phyloP scores from a whole-genome alignment of 805 yeast species.

The Candida endomychidarum region DNA sequence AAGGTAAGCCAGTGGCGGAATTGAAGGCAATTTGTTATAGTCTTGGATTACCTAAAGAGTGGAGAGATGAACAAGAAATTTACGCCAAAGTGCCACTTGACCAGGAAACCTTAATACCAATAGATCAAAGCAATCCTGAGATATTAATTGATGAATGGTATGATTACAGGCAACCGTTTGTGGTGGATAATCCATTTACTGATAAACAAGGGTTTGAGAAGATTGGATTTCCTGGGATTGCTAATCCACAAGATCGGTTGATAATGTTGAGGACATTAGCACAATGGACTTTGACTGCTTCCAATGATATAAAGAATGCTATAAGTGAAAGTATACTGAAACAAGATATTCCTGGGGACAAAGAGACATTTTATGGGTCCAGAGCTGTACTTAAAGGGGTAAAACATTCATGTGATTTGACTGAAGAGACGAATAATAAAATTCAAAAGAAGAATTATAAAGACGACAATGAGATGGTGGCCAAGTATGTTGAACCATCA shows the following conservation, averaged over 20 bases:
- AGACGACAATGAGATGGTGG: constrained; percentile 19
- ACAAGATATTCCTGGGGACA: constrained; percentile 40
- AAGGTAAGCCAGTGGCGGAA: constrained; percentile 33
- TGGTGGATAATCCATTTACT: constrained; percentile 20
- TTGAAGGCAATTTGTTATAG: constrained; percentile 25
- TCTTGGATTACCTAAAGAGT: constrained; percentile 40
- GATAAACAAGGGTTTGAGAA: constrained; percentile 28
- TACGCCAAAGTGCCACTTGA: constrained; percentile 12
- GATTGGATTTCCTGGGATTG: constrained; percentile 32
- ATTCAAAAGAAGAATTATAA: constrained; percentile 25
- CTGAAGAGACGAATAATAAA: constrained; percentile 31
- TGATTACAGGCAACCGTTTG: constrained; percentile 7
- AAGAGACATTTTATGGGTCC: constrained; percentile 36
- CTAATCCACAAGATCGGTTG: constrained; percentile 33
- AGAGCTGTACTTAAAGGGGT: constrained; percentile 38
- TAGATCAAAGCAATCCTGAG: constrained; percentile 12
- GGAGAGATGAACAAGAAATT: constrained; percentile 26
- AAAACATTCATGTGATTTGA: constrained; percentile 29
- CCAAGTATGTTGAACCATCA: constrained; percentile 37
- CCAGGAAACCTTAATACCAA: constrained; percentile 2
- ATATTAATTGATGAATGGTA: constrained; percentile 13
- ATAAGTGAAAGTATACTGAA: constrained; percentile 23
- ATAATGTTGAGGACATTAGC: constrained; percentile 35
- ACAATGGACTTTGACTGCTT: constrained; percentile 36
- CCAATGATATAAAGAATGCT: constrained; percentile 28